A percentile compares a stretch with the other conserved stretches of the same genome.
phyloP scores from a whole-genome alignment of 352 stramenopile genomes.

The Lagenidium sp. region DNA sequence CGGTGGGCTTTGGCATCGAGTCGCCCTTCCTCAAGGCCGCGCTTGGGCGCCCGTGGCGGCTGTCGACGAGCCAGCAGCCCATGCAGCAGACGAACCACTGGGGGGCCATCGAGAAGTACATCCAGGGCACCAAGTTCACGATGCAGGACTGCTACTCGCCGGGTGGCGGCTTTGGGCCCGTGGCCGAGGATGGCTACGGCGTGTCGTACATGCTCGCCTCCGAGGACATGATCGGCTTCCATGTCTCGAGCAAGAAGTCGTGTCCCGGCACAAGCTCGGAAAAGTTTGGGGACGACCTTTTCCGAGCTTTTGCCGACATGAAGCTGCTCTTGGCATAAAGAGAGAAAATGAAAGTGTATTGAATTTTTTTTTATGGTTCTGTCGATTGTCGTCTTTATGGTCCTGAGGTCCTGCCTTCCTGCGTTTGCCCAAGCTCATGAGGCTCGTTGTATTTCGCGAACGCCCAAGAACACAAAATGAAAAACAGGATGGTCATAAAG shows the following conservation, averaged over 20 bases:
- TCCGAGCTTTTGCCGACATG: slow-evolving; percentile 77
- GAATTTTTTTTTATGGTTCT: too few relatives aligned
- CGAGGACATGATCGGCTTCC: slow-evolving; percentile 86
- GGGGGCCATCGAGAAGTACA: slow-evolving; percentile 53
- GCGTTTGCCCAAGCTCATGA: too few relatives aligned
- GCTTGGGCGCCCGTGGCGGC: slow-evolving; percentile 72
- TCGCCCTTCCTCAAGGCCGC: slow-evolving; percentile 86
- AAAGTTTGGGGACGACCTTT: slow-evolving; percentile 72
- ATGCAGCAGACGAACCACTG: slow-evolving; percentile 86
- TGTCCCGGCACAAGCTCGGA: slow-evolving; percentile 63
- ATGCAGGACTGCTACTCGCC: slow-evolving; percentile 58
- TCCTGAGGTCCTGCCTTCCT: too few relatives aligned
- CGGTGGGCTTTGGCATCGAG: slow-evolving; percentile 78
- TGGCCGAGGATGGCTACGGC: slow-evolving; percentile 86
- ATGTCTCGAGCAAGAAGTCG: slow-evolving; percentile 86
- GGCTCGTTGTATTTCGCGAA: too few relatives aligned
- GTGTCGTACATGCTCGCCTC: slow-evolving; percentile 89
- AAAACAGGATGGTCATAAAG: too few relatives aligned
- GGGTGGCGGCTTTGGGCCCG: slow-evolving; percentile 84
- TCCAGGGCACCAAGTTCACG: slow-evolving; percentile 41
- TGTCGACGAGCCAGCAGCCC: slow-evolving; percentile 87
- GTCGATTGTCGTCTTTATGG: too few relatives aligned
- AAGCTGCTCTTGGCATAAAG: slow-evolving; percentile 39
- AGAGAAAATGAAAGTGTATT: too few relatives aligned
- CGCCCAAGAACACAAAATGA: too few relatives aligned